A percentile compares a stretch with the other conserved stretches of the same genome.
phyloP scores from a whole-genome alignment of 2,329 filamentous ascomycete species.

The Trichoderma sp. region DNA sequence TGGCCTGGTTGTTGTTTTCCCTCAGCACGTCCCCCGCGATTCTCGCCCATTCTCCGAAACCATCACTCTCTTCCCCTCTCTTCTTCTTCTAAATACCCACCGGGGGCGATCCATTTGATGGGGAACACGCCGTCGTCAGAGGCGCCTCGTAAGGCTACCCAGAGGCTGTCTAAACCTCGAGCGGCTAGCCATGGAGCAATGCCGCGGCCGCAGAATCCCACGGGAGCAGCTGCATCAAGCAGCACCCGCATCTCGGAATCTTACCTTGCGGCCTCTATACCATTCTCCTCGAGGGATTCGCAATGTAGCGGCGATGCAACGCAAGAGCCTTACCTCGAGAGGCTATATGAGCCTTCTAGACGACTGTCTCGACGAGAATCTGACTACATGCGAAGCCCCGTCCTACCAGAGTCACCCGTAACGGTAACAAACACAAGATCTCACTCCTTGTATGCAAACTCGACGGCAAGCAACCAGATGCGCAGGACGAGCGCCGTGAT shows the following conservation, averaged over 20 bases:
- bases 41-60: not conserved
- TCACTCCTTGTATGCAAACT: constrained; percentile 9
- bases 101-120: constrained; percentile 35
- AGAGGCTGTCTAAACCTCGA: constrained; percentile 52
- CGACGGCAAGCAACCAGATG: not conserved
- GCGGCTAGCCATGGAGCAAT: constrained; percentile 39
- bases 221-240: constrained; percentile 16
- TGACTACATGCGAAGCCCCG: constrained; percentile 4
- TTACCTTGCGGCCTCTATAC: constrained; percentile 31
- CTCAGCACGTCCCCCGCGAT: not conserved
- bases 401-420: constrained; percentile 8
- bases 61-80: not conserved
- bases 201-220: constrained; percentile 38
- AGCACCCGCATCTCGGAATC: constrained; percentile 31
- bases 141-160: constrained; percentile 38
- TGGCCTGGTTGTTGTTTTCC: constrained; percentile 2
- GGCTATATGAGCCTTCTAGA: not conserved
- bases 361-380: constrained; percentile 15
- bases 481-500: constrained; percentile 18
- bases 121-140: constrained; percentile 50
- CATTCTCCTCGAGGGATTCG: constrained; percentile 17
- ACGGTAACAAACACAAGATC: not conserved
- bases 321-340: constrained; percentile 1
- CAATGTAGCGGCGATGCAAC: not conserved
- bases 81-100: not conserved